Evolutionary conservation across 108 stramenopile species (phyloP).

Genomic region (Schizochytrium sp.): DNA sequence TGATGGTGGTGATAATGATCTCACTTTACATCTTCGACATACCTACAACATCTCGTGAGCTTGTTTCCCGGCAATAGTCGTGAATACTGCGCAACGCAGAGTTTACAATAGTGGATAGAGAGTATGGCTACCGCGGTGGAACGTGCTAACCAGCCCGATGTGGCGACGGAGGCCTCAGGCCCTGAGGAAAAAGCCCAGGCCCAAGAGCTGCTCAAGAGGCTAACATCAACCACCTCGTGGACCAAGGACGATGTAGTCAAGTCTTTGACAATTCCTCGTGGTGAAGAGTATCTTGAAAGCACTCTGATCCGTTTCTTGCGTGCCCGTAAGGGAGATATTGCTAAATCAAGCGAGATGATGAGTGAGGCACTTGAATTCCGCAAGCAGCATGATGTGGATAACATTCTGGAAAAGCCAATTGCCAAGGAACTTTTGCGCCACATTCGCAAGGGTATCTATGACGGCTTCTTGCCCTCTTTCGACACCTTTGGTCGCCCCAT

Average conservation of each 20-base stretch:
- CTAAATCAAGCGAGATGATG: slow-evolving; percentile 16
- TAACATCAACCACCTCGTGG: not conserved
- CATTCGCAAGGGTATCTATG: slow-evolving; percentile 50
- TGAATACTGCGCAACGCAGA: too few species aligned
- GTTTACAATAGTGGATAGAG: not conserved
- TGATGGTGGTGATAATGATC: not conserved
- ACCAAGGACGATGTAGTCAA: not conserved
- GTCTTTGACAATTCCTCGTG: slow-evolving; percentile 20
- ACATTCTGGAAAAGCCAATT: slow-evolving; percentile 40
- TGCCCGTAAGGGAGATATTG: slow-evolving; percentile 30
- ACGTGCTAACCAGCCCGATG: slow-evolving; percentile 10
- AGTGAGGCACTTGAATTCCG: slow-evolving; percentile 14
- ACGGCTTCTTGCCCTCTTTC: slow-evolving; percentile 24
- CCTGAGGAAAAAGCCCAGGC: not conserved
- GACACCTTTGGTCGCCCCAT: slow-evolving; percentile 57
- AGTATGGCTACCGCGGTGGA: slow-evolving; percentile 24
- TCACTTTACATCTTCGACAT: not conserved
- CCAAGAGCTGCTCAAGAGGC: not conserved
- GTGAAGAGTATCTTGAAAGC: slow-evolving; percentile 36
- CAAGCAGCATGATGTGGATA: not conserved
- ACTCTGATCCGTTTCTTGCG: slow-evolving; percentile 39
- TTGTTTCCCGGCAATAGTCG: too few species aligned
- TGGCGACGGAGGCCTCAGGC: slow-evolving; percentile 44
- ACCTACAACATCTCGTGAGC: too few species aligned
- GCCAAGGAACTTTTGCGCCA: slow-evolving; percentile 33